Base-by-base conservation (phyloP, 1,284 basidiomycete species). In the Heterobasidion annosum region DNA sequence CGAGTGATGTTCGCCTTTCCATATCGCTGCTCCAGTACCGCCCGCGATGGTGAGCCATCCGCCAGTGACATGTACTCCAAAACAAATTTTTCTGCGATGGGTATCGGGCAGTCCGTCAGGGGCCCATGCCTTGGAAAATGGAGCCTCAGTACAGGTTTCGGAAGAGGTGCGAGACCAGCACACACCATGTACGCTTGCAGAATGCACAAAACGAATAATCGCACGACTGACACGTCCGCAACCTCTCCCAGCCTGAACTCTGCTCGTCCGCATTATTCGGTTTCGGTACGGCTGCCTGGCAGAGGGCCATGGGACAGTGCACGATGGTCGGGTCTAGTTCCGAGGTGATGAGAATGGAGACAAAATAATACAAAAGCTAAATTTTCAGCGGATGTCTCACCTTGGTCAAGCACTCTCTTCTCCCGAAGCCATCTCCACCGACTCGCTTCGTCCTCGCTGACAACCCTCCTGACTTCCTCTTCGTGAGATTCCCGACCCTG, bases 381-480 rank as follows among this genome's bases (percentile, higher is more conserved):
- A 6, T 32, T 7, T 32, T 42, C 7, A 51, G 37, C n/a, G 47
- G 13, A 8, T 58, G 18, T 51, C 71, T 56, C 61, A 82, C 86
- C 87, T 71, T 74, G 77, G 62, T 93, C 90, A 2, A 85, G 63
- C 52, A 77, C 73, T 46, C 77, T 74, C 67, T 91, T 91, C 66
- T 80, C 77, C 54, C 75, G 72, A 35, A 93, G 69, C 84, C 85
- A 86, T 56, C 75, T 78, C 86, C 86, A 92, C 56, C 91, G 76
- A 53, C 70, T 66, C 16, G 87, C 65, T 57, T 84, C 76, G 25
- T 76, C 76, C 57, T 82, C 78, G 0, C 79, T 77, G 4, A 88
- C 79, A 1, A 90, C 77, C 25, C 79, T 67, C 59, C 86, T 68
- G 62, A 93, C 74, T 73, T 96, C 81, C 56, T 87, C 75, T 65